Conservation (phyloP, 169 alveolate species). For the Plasmodium gonderi region DNA sequence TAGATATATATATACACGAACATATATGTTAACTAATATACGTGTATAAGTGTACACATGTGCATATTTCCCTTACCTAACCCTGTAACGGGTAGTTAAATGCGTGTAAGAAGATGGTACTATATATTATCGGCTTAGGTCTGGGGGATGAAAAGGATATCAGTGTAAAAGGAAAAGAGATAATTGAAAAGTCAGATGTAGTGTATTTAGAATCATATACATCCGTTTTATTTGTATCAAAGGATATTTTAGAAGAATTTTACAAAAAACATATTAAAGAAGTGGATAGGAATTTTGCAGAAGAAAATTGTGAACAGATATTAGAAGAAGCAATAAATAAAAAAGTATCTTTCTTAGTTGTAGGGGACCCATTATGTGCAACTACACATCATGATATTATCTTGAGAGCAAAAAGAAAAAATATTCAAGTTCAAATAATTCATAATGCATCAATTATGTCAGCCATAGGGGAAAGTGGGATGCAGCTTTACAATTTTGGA, state of each 20-base stretch:
- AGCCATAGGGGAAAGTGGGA: slow-evolving; percentile 84
- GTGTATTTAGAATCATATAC: slow-evolving; percentile 95
- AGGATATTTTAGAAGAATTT: slow-evolving; percentile 80
- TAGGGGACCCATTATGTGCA: slow-evolving; percentile 97
- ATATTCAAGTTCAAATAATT: slow-evolving; percentile 93
- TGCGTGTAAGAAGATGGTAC: slow-evolving; percentile 88
- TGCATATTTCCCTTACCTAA: background rate
- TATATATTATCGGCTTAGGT: slow-evolving; percentile 95
- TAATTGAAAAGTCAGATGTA: slow-evolving; percentile 87
- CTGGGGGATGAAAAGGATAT: slow-evolving; percentile 94
- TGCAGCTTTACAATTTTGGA: slow-evolving; percentile 97
- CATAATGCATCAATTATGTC: slow-evolving; percentile 91
- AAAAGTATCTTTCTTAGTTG: slow-evolving; percentile 92
- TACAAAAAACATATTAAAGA: slow-evolving; percentile 90
- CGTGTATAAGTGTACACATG: background rate
- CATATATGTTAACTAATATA: background rate
- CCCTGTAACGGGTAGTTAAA: background rate
- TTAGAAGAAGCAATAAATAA: slow-evolving; percentile 89
- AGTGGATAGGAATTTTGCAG: slow-evolving; percentile 96
- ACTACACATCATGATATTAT: slow-evolving; percentile 96
- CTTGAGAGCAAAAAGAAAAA: slow-evolving; percentile 91
- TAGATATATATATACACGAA: background rate
- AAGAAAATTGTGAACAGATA: slow-evolving; percentile 91
- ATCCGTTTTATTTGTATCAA: slow-evolving; percentile 90
- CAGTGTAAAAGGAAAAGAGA: slow-evolving; percentile 93